Evolutionary conservation across 2,329 filamentous ascomycete genomes (phyloP), one percentile per base, ranked within the genome.

Genomic region (Aspergillus ibericus): DNA sequence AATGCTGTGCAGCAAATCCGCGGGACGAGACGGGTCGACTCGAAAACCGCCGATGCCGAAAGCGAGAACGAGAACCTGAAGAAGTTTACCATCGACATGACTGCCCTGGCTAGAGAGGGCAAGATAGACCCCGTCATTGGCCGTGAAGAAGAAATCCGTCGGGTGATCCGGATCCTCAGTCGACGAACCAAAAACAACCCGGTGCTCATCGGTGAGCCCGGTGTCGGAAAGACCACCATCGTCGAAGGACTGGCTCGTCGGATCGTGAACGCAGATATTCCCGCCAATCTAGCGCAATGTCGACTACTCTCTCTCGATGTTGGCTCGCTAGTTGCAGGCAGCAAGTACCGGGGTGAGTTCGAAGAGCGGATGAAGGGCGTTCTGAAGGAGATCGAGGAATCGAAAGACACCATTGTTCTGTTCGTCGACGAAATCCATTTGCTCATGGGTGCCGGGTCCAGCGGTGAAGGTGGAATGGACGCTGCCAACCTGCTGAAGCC

Each of bases 281-380:
- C 95, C 35, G 92, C 96, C 73, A 97, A 97, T 70, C 83, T 99
- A 55, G 92, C 95, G 53, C 88, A 91, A 59, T 99, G 95, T 84
- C 95, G 90, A 75, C 83, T 99, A 60, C 87, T 99, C 57, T 97
- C 95, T 4, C 87, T 99, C 47, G 95, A 99, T 71, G 93, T 99
- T 49, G 95, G 95, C 68, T 90, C 93, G 22, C 82, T 99, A 58
- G 93, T 99, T 63, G 95, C 95, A 59, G 95, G 95, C 66, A 97
- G 92, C 85, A 99, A 99, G 80, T 99, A 96, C 81, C 88, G 95
- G 51, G 95, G 95, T 80, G 95, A 99, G 76, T 99, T 99, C 60
- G 95, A 99, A 76, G 95, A 99, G 82, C 87, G 95, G 68, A 98
- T 99, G 93, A 99, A 99, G 84, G 93, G 93, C 56, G 95, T 99